Conservation (phyloP, 202 grass and related monocot species). For the Thinopyrum obtusiflorum region DNA sequence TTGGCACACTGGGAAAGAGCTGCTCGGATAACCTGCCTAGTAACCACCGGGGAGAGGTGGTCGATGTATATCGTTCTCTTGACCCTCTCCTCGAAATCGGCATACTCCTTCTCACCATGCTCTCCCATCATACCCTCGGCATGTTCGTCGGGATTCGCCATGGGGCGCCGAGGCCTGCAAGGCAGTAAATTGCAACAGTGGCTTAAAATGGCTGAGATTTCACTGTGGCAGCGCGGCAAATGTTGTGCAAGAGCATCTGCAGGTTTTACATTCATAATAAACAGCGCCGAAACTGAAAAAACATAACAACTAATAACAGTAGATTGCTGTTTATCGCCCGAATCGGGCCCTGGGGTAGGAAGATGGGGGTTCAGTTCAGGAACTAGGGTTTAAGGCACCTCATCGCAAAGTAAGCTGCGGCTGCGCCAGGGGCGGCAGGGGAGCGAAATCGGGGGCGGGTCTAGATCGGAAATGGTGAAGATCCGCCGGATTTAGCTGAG, state of each 20-base stretch:
- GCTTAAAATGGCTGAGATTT: not conserved
- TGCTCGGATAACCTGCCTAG: slow-evolving; percentile 38
- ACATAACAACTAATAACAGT: not conserved
- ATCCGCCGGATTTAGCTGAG: not conserved
- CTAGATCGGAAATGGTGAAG: not conserved
- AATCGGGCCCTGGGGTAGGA: not conserved
- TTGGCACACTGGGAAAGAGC: slow-evolving; percentile 57
- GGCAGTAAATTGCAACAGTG: not conserved
- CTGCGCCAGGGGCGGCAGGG: not conserved
- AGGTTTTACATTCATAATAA: not conserved
- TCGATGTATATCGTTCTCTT: slow-evolving; percentile 52
- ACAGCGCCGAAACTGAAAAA: not conserved
- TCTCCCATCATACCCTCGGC: slow-evolving; percentile 9
- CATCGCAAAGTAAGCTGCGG: not conserved
- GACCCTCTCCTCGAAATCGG: slow-evolving; percentile 52
- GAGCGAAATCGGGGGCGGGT: not conserved
- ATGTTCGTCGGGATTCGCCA: slow-evolving; percentile 36
- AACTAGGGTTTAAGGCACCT: not conserved
- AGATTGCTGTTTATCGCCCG: not conserved
- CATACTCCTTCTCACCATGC: slow-evolving; percentile 37
- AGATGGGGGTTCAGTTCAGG: not conserved
- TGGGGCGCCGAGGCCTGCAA: slow-evolving; percentile 6
- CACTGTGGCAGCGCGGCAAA: not conserved
- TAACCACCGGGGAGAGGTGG: slow-evolving; percentile 58
- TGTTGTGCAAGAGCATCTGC: not conserved